Conservation (phyloP, 108 stramenopile species). For the Stephanodiscus minutulus region DNA sequence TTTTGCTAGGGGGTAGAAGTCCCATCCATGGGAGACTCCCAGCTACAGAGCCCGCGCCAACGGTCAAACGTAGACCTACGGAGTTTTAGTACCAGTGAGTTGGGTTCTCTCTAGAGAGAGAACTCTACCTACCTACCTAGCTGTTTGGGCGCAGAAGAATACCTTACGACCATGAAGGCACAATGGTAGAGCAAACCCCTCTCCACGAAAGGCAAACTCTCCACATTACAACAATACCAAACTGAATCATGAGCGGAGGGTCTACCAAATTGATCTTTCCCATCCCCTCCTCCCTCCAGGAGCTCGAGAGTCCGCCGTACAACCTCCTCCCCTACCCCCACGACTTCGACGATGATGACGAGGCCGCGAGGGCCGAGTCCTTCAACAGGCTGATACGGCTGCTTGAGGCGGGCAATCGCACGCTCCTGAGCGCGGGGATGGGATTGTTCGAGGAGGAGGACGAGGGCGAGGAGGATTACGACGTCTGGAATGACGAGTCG, state of each 20-base stretch:
- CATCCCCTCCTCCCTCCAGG: slow-evolving; percentile 79
- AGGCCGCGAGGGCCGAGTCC: slow-evolving; percentile 77
- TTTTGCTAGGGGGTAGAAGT: not conserved
- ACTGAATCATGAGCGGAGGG: slow-evolving; percentile 20
- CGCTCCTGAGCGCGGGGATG: slow-evolving; percentile 46
- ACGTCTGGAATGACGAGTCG: slow-evolving; percentile 65
- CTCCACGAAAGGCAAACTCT: not conserved
- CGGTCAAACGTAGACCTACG: not conserved
- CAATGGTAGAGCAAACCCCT: not conserved
- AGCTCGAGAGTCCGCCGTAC: slow-evolving; percentile 83
- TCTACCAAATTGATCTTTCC: slow-evolving; percentile 55
- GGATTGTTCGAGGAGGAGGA: slow-evolving; percentile 54
- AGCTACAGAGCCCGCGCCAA: not conserved
- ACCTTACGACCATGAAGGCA: not conserved
- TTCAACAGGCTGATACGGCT: slow-evolving; percentile 63
- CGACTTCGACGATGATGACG: slow-evolving; percentile 87
- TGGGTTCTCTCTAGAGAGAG: not conserved
- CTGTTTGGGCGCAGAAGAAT: not conserved
- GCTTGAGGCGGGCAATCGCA: slow-evolving; percentile 68
- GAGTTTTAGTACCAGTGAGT: not conserved
- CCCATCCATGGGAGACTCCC: too few relatives aligned
- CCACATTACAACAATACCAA: not conserved
- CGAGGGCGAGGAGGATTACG: slow-evolving; percentile 45
- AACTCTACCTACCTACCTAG: not conserved
- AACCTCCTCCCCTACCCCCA: slow-evolving; percentile 86